Evolutionary conservation across 768 basidiomycete species (phyloP).

Genomic region (Leccinum truebloodii): DNA sequence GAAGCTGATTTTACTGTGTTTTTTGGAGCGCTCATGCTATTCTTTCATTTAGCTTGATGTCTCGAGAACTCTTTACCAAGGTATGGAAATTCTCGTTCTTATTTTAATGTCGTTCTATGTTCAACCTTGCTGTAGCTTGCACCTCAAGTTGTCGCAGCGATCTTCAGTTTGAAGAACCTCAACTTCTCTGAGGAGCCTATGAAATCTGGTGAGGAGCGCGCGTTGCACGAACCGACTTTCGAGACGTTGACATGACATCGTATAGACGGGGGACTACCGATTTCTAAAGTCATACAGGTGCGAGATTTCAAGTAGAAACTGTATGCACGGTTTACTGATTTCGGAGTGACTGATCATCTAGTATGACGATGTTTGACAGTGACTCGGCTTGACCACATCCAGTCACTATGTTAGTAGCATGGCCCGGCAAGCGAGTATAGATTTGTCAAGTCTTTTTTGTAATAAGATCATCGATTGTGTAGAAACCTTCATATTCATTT

Average conservation of each 20-base stretch:
- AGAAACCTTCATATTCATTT: too few species aligned
- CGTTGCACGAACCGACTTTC: not conserved
- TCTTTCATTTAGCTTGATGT: slow-evolving; percentile 32
- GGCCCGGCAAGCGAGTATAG: not conserved
- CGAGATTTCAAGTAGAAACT: not conserved
- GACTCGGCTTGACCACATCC: slow-evolving; percentile 15
- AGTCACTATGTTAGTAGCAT: too few species aligned
- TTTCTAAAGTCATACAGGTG: slow-evolving; percentile 24
- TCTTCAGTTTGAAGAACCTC: slow-evolving; percentile 47
- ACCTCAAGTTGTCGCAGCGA: slow-evolving; percentile 42
- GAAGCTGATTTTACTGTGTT: not conserved
- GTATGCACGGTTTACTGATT: not conserved
- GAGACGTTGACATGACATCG: not conserved
- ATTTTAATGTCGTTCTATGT: slow-evolving; percentile 18
- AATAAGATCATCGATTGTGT: not conserved
- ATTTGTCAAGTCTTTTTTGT: not conserved
- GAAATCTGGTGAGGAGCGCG: slow-evolving; percentile 13
- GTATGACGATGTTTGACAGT: slow-evolving; percentile 20
- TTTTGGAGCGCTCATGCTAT: not conserved
- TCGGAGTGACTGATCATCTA: slow-evolving; percentile 2
- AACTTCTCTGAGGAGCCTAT: slow-evolving; percentile 3
- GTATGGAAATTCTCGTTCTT: slow-evolving; percentile 7
- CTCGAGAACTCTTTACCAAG: slow-evolving; percentile 27
- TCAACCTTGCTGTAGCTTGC: slow-evolving; percentile 36
- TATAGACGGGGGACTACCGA: slow-evolving; percentile 15